A percentile compares a stretch with the other conserved stretches of the same genome.
phyloP scores from a whole-genome alignment of 805 yeast genomes.

The Candida nitratophila region DNA sequence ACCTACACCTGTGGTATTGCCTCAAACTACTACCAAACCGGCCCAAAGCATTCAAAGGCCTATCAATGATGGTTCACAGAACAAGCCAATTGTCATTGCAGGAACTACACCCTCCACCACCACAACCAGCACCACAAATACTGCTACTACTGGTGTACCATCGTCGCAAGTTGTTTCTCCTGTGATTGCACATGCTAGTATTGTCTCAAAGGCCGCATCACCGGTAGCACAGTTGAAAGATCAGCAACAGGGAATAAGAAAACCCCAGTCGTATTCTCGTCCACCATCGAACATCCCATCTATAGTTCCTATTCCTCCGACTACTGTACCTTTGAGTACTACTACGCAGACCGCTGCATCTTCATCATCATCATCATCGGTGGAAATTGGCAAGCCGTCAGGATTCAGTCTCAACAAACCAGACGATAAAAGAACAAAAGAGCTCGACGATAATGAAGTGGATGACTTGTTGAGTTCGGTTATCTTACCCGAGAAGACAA shows the following conservation, averaged over 20 bases:
- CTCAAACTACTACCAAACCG: neutral
- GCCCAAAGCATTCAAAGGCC: neutral
- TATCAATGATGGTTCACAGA: too few species aligned
- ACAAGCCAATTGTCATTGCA: too few species aligned
- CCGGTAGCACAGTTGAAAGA: neutral
- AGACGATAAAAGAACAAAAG: neutral
- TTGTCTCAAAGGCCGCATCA: too few species aligned
- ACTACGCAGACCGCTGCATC: too few species aligned
- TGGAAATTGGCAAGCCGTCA: too few species aligned
- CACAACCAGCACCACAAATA: slow-evolving; percentile 19
- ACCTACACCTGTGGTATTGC: neutral
- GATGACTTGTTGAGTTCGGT: neutral
- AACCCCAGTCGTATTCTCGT: slow-evolving; percentile 23
- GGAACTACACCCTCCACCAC: slow-evolving; percentile 3
- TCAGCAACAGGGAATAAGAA: slow-evolving; percentile 13
- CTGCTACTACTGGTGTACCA: neutral
- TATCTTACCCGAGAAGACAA: neutral
- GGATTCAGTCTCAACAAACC: too few species aligned
- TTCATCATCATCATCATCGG: neutral
- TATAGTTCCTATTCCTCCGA: neutral
- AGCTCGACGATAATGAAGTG: neutral
- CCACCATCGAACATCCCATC: slow-evolving; percentile 7
- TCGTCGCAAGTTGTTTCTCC: too few species aligned
- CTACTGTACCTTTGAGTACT: too few species aligned
- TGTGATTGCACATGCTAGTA: too few species aligned